These are phyloP conservation scores for Penicillium flavigenum DNA, from an alignment of 495 filamentous ascomycete species.

Conservation along the genomic window DNA sequence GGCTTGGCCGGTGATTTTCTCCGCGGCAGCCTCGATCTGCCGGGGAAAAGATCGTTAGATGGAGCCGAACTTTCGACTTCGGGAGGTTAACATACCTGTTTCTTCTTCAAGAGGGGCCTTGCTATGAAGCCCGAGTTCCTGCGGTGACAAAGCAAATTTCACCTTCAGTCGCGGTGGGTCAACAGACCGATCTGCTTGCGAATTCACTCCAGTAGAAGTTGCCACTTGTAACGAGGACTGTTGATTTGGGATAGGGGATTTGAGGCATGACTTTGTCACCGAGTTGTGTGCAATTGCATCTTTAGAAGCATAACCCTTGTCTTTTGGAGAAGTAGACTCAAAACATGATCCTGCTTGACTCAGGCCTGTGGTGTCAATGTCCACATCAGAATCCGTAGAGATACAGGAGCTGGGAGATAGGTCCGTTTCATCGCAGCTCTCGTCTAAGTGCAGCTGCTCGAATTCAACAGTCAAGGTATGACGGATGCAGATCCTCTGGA, in stretches of 20 bases:
- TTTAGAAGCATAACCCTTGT: neutral
- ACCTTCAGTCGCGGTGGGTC: slow-evolving; percentile 10
- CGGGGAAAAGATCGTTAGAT: slow-evolving; percentile 2
- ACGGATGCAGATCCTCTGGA: slow-evolving; percentile 25
- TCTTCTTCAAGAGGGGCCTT: slow-evolving; percentile 3
- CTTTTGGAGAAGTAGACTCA: neutral
- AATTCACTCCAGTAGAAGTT: neutral
- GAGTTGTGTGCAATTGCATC: neutral
- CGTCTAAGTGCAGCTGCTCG: slow-evolving; percentile 23
- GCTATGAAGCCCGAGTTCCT: slow-evolving; percentile 5
- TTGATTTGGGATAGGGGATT: neutral
- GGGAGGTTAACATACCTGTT: slow-evolving; percentile 15
- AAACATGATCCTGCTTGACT: neutral
- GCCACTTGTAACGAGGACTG: slow-evolving; percentile 1
- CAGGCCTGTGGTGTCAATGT: neutral
- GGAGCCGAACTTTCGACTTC: slow-evolving; percentile 7
- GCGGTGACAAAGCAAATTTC: slow-evolving; percentile 11
- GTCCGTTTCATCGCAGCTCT: slow-evolving; percentile 16
- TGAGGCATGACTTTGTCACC: slow-evolving; percentile 6
- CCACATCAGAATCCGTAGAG: slow-evolving; percentile 5
- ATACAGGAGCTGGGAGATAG: neutral
- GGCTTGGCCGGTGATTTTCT: slow-evolving; percentile 17
- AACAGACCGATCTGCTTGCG: neutral
- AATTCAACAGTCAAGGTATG: slow-evolving; percentile 18
- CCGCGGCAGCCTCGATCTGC: neutral